phyloP scores from a whole-genome alignment of 2,329 filamentous ascomycete genomes.

The Diaporthe citri region DNA sequence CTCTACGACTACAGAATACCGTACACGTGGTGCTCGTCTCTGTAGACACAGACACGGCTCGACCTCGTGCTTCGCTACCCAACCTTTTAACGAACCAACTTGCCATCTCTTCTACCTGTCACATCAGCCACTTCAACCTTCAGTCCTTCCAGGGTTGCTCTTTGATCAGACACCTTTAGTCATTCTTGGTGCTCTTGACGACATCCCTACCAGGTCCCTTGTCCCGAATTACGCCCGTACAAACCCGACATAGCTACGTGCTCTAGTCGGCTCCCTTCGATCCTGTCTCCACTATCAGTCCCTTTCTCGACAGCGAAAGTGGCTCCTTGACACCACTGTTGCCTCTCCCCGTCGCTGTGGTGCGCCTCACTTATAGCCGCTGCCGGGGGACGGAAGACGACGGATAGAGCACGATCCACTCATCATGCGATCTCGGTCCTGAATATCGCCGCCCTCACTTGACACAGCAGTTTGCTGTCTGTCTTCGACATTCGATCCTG shows the following conservation, averaged over 20 bases:
- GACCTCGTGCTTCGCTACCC: not conserved
- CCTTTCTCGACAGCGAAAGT: constrained; percentile 11
- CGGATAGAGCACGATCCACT: constrained; percentile 15
- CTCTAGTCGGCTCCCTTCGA: constrained; percentile 18
- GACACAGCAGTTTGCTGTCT: constrained; percentile 33
- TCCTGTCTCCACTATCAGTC: constrained; percentile 25
- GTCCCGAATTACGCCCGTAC: constrained; percentile 31
- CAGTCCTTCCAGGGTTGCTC: not conserved
- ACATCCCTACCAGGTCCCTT: constrained; percentile 8
- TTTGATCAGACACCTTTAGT: not conserved
- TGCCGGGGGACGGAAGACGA: constrained; percentile 17
- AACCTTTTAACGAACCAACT: no score
- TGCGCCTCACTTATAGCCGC: constrained; percentile 24
- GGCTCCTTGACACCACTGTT: constrained; percentile 12
- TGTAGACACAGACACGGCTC: not conserved
- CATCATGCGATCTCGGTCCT: constrained; percentile 37
- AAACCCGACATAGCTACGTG: constrained; percentile 32
- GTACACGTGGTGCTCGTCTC: constrained; percentile 9
- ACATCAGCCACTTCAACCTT: not conserved
- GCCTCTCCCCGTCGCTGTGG: not conserved
- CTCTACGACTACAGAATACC: not conserved
- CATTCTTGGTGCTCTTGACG: constrained; percentile 17
- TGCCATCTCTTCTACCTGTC: not conserved
- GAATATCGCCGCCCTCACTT: constrained; percentile 26
- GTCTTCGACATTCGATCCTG: constrained; percentile 16